A percentile compares a stretch with the other conserved stretches of the same genome.
phyloP scores from a whole-genome alignment of 164 flowering plant genomes.

The Santalum album region DNA sequence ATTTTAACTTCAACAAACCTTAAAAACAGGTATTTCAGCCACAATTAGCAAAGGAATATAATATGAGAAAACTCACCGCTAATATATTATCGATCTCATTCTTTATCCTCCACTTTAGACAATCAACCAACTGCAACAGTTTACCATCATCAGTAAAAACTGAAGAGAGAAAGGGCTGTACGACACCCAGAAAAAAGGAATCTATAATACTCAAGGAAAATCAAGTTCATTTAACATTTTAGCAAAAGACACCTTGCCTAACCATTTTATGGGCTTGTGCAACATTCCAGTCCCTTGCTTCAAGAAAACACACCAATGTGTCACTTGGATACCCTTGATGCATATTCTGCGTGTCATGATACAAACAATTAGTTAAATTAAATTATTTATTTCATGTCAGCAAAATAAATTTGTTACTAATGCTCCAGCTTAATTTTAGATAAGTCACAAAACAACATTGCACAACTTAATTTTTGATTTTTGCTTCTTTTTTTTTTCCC shows the following conservation, averaged over 20 bases:
- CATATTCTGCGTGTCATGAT: conserved; percentile 77
- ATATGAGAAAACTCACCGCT: conserved; percentile 42
- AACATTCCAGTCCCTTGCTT: conserved; percentile 90
- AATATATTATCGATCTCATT: conserved; percentile 78
- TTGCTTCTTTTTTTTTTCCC: too few relatives aligned
- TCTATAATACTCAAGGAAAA: background rate
- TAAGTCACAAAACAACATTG: too few relatives aligned
- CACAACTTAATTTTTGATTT: too few relatives aligned
- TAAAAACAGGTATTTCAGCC: too few relatives aligned
- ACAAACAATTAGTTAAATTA: too few relatives aligned
- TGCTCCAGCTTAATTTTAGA: too few relatives aligned
- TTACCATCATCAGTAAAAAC: conserved; percentile 6
- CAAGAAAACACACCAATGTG: conserved; percentile 67
- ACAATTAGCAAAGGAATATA: too few relatives aligned
- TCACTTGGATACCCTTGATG: conserved; percentile 73
- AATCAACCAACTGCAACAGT: conserved; percentile 60
- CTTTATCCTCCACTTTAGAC: conserved; percentile 77
- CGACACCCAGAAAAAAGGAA: too few relatives aligned
- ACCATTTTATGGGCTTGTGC: conserved; percentile 89
- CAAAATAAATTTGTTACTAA: too few relatives aligned
- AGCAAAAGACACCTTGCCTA: conserved; percentile 6
- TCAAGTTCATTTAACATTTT: background rate
- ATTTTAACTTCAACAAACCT: too few relatives aligned
- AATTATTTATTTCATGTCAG: too few relatives aligned
- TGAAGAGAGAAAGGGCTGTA: background rate